These are phyloP conservation scores for Rubus idaeus DNA, from an alignment of 306 rosid species.

Conservation along the genomic window DNA sequence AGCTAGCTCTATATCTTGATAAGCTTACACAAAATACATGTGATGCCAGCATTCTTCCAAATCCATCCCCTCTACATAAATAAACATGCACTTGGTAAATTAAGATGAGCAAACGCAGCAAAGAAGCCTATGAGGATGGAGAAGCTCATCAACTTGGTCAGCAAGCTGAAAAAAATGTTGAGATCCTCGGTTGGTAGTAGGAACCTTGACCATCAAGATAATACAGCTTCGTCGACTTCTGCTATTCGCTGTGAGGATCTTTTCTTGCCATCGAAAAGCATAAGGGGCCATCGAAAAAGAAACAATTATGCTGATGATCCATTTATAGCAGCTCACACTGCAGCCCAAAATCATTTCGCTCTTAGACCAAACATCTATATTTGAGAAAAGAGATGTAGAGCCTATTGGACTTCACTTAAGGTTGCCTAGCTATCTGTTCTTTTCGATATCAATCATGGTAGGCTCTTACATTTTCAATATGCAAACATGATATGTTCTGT, in stretches of 20 bases:
- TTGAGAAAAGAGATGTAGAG: constrained; percentile 13
- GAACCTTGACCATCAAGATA: not conserved
- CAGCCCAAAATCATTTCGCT: constrained; percentile 38
- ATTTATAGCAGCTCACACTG: constrained; percentile 25
- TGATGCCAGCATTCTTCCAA: not conserved
- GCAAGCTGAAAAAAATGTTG: constrained; percentile 32
- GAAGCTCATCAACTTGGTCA: constrained; percentile 24
- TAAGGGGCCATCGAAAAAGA: not conserved
- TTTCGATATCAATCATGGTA: not conserved
- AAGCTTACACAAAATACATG: constrained; percentile 11
- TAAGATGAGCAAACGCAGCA: constrained; percentile 5
- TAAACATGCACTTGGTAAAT: not conserved
- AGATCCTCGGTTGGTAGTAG: not conserved
- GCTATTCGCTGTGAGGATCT: constrained; percentile 38
- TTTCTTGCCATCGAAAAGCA: constrained; percentile 23
- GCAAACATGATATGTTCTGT: not conserved
- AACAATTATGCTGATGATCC: constrained; percentile 12
- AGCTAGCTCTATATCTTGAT: not conserved
- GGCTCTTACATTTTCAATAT: not conserved
- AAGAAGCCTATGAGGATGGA: constrained; percentile 9
- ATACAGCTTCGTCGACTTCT: not conserved
- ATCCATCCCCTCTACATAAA: not conserved
- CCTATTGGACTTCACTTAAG: too few species aligned
- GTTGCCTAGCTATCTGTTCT: not conserved
- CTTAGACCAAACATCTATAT: constrained; percentile 36